Evolutionary conservation across 176 grass and related monocot genomes (phyloP).

Genomic region (Triticum urartu): DNA sequence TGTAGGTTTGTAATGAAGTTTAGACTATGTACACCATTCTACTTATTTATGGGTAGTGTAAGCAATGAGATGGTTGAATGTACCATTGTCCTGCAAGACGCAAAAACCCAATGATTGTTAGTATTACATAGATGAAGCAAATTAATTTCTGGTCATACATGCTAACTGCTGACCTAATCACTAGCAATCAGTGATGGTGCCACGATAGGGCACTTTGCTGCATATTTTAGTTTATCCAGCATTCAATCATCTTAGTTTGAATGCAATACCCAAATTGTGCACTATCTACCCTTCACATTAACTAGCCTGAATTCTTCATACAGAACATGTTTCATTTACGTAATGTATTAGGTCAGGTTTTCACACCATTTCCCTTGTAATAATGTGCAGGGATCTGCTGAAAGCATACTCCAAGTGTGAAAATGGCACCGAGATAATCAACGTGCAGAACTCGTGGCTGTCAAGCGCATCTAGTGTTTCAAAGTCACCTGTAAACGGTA

Average conservation of each 20-base stretch:
- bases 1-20: not conserved
- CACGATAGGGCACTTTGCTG: not conserved
- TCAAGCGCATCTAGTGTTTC: conserved; percentile 61
- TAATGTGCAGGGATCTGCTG: conserved; percentile 70
- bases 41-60: not conserved
- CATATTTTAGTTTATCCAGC: not conserved
- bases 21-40: not conserved
- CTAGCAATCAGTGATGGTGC: not conserved
- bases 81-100: not conserved
- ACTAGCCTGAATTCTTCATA: not conserved
- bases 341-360: not conserved
- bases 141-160: not conserved
- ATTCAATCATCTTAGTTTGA: not conserved
- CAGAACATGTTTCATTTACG: not conserved
- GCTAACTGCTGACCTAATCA: not conserved
- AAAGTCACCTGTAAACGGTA: conserved; percentile 58
- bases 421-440: conserved; percentile 82
- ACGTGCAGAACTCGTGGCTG: conserved; percentile 85
- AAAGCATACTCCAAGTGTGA: conserved; percentile 82
- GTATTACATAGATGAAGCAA: not conserved
- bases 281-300: not conserved
- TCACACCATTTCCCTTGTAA: not conserved
- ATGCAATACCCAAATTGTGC: not conserved
- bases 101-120: not conserved
- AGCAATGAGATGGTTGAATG: not conserved